Evolutionary conservation across 306 rosid genomes (phyloP).

Genomic region (Ammopiptanthus mongolicus): DNA sequence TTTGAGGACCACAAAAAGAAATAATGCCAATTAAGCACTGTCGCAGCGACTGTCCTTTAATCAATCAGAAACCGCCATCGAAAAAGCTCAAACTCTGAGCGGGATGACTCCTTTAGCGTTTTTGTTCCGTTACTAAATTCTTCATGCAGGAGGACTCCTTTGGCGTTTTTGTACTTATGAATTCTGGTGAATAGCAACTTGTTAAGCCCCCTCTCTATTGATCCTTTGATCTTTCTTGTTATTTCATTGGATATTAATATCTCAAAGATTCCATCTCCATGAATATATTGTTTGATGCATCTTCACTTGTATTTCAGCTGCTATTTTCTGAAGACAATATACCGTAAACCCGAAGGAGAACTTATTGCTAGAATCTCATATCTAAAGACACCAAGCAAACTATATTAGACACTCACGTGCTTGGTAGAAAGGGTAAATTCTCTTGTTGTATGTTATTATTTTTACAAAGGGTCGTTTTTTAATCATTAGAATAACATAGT

Average conservation of each 20-base stretch:
- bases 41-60: neutral
- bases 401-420: neutral
- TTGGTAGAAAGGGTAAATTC: neutral
- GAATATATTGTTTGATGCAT: neutral
- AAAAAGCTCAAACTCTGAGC: neutral
- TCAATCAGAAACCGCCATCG: neutral
- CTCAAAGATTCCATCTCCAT: neutral
- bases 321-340: neutral
- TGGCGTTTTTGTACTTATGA: neutral
- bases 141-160: neutral
- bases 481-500: neutral
- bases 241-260: neutral
- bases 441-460: neutral
- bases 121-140: neutral
- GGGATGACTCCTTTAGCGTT: too few species aligned
- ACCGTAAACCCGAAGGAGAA: neutral
- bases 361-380: neutral
- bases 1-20: neutral
- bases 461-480: neutral
- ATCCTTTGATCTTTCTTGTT: neutral
- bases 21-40: neutral
- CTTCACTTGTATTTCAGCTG: neutral
- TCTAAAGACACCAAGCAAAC: neutral
- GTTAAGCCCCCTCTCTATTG: neutral
- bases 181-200: neutral